Base-by-base conservation (phyloP, 2,329 filamentous ascomycete genomes). In the Dissoconium aciculare region DNA sequence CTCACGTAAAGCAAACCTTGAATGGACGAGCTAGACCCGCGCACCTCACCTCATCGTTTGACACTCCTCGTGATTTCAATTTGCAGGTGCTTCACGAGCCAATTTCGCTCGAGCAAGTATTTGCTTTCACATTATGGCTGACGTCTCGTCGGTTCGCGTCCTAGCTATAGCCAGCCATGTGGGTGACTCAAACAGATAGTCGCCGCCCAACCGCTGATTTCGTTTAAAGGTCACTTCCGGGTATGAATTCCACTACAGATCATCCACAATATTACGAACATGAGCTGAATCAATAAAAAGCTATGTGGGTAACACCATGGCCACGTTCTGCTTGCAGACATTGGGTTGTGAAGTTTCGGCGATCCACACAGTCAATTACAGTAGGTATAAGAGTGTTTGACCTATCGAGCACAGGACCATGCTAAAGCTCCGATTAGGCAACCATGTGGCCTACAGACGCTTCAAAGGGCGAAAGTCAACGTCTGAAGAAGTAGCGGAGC, bases 251-350 rank as follows among this genome's bases (percentile, higher is more conserved):
- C 9, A 10, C 5, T 15, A 5, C 14, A 29, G 8, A 11, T 11
- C 12, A 26, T 24, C 23, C 10, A 21, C 14, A n/a, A 27, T n/a
- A 5, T 11, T 24, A 10, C 13, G 21, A 6, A 6, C 12, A 6
- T 12, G 6, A 27, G 13, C 10, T 27, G 25, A n/a, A n/a, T 10
- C 9, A 19, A 5, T 9, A 12, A 30, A 31, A 54, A 93, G 89
- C 53, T 87, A 94, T 67, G 89, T 98, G 44, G 89, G 89, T 30
- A 98, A 98, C 56, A 93, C 87, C 49, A 93, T 98, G 66, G 85
- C 85, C 25, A 84, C 84, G 1, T 91, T 93, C 51, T 82, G 85
- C 43, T 78, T 98, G 67, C 87, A 98, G 56, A 78, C 80, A 1
- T 62, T 98, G 30, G 89, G 89, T 28, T 94, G 84, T 51, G 87